Conservation (phyloP, 371 early-diverging fungal genomes). For the Conidiobolus incongruus region DNA sequence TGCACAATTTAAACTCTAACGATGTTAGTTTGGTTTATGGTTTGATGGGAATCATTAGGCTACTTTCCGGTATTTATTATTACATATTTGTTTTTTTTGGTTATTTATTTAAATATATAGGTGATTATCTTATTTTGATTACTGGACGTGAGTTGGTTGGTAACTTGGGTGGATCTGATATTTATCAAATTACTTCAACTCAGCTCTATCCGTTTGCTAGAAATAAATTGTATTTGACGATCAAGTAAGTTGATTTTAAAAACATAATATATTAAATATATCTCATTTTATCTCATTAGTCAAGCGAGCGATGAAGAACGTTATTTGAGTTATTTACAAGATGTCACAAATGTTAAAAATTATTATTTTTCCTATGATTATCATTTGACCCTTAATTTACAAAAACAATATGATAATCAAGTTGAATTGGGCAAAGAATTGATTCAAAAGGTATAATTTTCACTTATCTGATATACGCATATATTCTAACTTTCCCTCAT, state of each 20-base stretch:
- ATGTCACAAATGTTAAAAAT: slow-evolving; percentile 32
- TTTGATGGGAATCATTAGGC: slow-evolving; percentile 41
- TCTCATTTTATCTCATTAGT: not conserved
- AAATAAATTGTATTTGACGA: slow-evolving; percentile 17
- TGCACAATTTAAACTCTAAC: too few species aligned
- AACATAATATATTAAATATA: not conserved
- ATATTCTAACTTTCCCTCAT: not conserved
- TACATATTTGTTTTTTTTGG: not conserved
- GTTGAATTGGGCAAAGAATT: slow-evolving; percentile 5
- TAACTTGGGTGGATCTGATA: slow-evolving; percentile 28
- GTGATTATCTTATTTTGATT: slow-evolving; percentile 65
- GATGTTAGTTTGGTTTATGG: slow-evolving; percentile 25
- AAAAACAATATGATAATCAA: slow-evolving; percentile 29
- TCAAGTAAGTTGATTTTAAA: slow-evolving; percentile 13
- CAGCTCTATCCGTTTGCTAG: slow-evolving; percentile 41
- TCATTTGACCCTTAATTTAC: slow-evolving; percentile 65
- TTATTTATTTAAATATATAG: slow-evolving; percentile 12
- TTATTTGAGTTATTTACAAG: slow-evolving; percentile 45
- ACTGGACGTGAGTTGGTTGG: slow-evolving; percentile 52
- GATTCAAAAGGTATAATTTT: slow-evolving; percentile 15
- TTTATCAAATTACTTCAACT: slow-evolving; percentile 51
- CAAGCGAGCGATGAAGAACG: slow-evolving; percentile 47
- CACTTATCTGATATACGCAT: not conserved
- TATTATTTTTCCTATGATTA: slow-evolving; percentile 73
- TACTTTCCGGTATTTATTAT: slow-evolving; percentile 31